Evolutionary conservation across 768 basidiomycete species (phyloP).

Genomic region (Albatrellus ellisii): DNA sequence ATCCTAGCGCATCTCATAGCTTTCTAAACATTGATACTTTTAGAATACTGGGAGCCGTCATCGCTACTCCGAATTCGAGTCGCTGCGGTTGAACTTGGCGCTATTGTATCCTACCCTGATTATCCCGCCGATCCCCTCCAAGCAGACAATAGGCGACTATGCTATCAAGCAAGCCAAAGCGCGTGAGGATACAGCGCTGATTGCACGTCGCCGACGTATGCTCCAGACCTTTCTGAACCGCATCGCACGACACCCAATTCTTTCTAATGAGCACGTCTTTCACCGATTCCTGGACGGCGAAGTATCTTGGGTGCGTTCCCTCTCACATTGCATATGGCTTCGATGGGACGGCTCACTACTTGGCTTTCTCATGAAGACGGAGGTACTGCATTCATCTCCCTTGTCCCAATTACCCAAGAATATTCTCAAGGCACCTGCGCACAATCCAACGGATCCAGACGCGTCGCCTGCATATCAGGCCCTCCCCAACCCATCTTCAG

Average conservation of each 20-base stretch:
- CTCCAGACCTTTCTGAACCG: constrained; percentile 92
- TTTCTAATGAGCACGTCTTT: constrained; percentile 93
- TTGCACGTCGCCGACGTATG: constrained; percentile 86
- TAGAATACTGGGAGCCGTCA: constrained; percentile 77
- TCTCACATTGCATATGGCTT: not conserved
- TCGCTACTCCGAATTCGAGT: constrained; percentile 97
- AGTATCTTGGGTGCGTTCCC: constrained; percentile 75
- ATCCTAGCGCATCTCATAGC: constrained; percentile 37
- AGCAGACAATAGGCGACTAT: constrained; percentile 92
- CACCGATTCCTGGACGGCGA: constrained; percentile 93
- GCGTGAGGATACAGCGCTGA: constrained; percentile 89
- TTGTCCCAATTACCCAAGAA: constrained; percentile 90
- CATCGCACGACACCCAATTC: constrained; percentile 79
- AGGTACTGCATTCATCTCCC: constrained; percentile 89
- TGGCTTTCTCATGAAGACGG: constrained; percentile 39
- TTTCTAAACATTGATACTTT: constrained; percentile 1
- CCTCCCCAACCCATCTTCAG: constrained; percentile 80
- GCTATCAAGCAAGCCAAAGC: constrained; percentile 95
- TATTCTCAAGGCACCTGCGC: constrained; percentile 86
- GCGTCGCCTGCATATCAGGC: constrained; percentile 65
- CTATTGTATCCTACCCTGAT: constrained; percentile 93
- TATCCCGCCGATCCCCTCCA: constrained; percentile 94
- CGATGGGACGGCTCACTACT: constrained; percentile 6
- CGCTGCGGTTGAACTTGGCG: constrained; percentile 67
- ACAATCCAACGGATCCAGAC: constrained; percentile 78